phyloP scores from a whole-genome alignment of 495 filamentous ascomycete species.

The Trichoderma gamsii region DNA sequence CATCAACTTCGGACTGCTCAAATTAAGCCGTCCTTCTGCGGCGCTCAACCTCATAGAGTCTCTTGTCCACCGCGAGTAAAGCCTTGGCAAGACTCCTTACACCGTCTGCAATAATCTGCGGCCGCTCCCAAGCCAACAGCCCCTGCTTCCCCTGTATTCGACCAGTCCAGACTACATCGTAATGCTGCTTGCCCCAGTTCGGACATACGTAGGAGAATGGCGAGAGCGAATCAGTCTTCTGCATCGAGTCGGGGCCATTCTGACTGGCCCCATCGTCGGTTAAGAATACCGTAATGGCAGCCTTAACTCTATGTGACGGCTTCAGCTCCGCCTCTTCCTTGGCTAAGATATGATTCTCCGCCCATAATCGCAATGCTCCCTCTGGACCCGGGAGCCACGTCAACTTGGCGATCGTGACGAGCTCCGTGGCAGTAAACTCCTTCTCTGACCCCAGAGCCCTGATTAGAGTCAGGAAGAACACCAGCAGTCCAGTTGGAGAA shows the following conservation, averaged over 20 bases:
- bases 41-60: slow-evolving; percentile 19
- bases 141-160: slow-evolving; percentile 29
- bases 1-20: background rate
- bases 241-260: slow-evolving; percentile 11
- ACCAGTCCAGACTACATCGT: slow-evolving; percentile 35
- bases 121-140: slow-evolving; percentile 38
- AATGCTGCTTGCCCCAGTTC: slow-evolving; percentile 37
- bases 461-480: slow-evolving; percentile 38
- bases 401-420: slow-evolving; percentile 41
- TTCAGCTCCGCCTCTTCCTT: slow-evolving; percentile 16
- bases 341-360: slow-evolving; percentile 23
- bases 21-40: background rate
- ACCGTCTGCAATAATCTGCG: slow-evolving; percentile 35
- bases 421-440: slow-evolving; percentile 33
- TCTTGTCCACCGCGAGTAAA: slow-evolving; percentile 28
- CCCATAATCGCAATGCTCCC: slow-evolving; percentile 40
- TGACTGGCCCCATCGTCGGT: slow-evolving; percentile 21
- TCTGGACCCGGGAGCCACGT: slow-evolving; percentile 49
- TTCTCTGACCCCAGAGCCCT: slow-evolving; percentile 27
- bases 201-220: slow-evolving; percentile 33
- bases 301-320: slow-evolving; percentile 23
- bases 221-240: slow-evolving; percentile 16
- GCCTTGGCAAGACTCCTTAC: slow-evolving; percentile 33
- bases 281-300: slow-evolving; percentile 42
- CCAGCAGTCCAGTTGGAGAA: slow-evolving; percentile 45